Evolutionary conservation across 2,329 filamentous ascomycete genomes (phyloP).

Genomic region (Sporothrix curviconia): DNA sequence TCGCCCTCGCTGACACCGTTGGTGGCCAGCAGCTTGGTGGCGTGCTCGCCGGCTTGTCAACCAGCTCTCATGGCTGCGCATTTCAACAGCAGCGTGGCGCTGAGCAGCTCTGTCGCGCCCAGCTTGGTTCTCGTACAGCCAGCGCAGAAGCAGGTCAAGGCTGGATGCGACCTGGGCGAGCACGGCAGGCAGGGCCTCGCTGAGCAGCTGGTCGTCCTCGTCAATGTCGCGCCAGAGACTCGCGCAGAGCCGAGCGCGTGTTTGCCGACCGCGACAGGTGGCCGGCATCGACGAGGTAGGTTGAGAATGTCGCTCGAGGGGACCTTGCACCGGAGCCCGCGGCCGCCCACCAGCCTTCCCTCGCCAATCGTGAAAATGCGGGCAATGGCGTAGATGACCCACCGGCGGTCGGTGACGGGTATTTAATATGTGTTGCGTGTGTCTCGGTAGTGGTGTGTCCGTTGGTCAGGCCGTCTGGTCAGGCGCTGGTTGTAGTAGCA

Average conservation of each 20-base stretch:
- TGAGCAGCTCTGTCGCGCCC: conserved; percentile 58
- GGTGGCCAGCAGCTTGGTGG: conserved; percentile 29
- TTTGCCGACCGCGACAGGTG: conserved; percentile 56
- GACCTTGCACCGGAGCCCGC: conserved; percentile 32
- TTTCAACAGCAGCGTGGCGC: conserved; percentile 59
- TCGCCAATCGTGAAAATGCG: conserved; percentile 41
- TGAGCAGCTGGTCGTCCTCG: conserved; percentile 40
- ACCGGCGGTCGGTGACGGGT: conserved; percentile 57
- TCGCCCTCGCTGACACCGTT: conserved; percentile 27
- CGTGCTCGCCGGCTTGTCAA: conserved; percentile 36
- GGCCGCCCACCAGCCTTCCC: conserved; percentile 21
- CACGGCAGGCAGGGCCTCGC: conserved; percentile 56
- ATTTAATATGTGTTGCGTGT: conserved; percentile 24
- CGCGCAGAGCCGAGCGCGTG: conserved; percentile 50
- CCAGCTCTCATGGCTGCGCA: conserved; percentile 62
- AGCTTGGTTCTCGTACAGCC: conserved; percentile 61
- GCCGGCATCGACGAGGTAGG: conserved; percentile 54
- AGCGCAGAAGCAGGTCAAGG: conserved; percentile 58
- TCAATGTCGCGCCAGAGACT: conserved; percentile 37
- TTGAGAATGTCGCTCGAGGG: conserved; percentile 49
- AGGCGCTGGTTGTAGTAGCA: background rate
- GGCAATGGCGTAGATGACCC: conserved; percentile 57
- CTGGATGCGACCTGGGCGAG: conserved; percentile 61
- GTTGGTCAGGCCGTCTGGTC: background rate
- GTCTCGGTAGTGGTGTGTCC: conserved; percentile 1